Base-by-base conservation (phyloP, 176 grass and related monocot species). In the Thalia dealbata region DNA sequence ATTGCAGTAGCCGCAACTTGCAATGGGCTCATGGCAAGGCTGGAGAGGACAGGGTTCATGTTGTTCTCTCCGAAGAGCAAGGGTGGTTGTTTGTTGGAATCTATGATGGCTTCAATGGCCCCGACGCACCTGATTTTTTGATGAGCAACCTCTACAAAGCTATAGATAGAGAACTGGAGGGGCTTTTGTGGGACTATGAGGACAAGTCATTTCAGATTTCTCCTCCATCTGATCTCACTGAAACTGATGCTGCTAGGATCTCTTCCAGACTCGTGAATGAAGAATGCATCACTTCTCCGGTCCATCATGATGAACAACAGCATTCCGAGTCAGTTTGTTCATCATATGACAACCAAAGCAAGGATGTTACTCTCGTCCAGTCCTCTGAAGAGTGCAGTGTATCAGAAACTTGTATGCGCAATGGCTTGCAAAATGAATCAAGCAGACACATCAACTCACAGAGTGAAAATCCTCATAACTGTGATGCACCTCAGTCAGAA, bases 1-100 rank as follows among this genome's bases (percentile, higher is more conserved):
- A 96, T 75, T 88, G 79, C 45, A 82, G 83, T 67, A 88, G 84
- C n/a, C 81, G 87, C 61, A 91, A 96, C 83, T 78, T 96, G 69
- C 91, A 96, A 82, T 96, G 91, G 91, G 91, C 91, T 75, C 91
- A 96, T 78, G 91, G 91, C 62, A 96, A 96, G 75, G 91, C 91
- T 13, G 91, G 91, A 28, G 91, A 96, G 77, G 91, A 96, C 70
- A 75, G 91, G 73, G 83, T 96, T 71, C 91, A 96, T 80, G 88
- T 96, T 76, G 91, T 96, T 75, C 79, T 96, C 10, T 96, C 91
- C 2, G 91, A 96, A 88, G 91, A 96, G 72, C 91, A 96, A 76
- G 91, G 91, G 15, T 96, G 91, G 91, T 44, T 96, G 22, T 96
- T 91, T 79, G 81, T 96, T 80, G 91, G 91, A 64, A 96, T 96